A percentile compares a stretch with the other conserved stretches of the same genome.
phyloP scores from a whole-genome alignment of 2,329 filamentous ascomycete species.

The Gaeumannomyces tritici region DNA sequence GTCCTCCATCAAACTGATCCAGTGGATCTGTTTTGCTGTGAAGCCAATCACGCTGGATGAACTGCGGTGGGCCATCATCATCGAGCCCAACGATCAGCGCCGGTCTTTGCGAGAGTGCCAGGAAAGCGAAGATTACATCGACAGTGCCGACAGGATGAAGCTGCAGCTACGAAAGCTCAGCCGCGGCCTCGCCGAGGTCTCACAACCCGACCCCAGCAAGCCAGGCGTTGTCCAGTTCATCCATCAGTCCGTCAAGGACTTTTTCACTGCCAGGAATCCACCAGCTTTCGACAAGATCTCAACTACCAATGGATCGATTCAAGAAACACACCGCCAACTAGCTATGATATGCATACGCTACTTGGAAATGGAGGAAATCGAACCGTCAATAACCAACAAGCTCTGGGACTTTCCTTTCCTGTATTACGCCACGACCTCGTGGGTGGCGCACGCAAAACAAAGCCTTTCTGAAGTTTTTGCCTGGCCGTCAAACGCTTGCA shows the following conservation, averaged over 20 bases:
- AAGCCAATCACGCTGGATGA: constrained; percentile 16
- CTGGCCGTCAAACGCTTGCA: no score
- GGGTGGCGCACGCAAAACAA: no score
- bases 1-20: constrained; percentile 12
- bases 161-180: no score
- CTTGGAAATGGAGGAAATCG: no score
- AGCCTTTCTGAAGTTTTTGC: no score
- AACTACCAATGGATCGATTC: no score
- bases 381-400: no score
- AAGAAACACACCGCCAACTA: not conserved
- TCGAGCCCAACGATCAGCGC: constrained; percentile 12
- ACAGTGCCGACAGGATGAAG: constrained; percentile 9
- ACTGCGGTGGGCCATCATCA: constrained; percentile 20
- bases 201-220: not conserved
- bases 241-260: constrained; percentile 23
- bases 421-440: no score
- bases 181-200: constrained; percentile 18
- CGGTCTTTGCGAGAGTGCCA: constrained; percentile 13
- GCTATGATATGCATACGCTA: no score
- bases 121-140: constrained; percentile 9
- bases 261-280: constrained; percentile 15
- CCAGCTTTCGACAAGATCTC: not conserved
- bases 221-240: constrained; percentile 19
- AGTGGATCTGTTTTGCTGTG: constrained; percentile 22
- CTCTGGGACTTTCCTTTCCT: no score